Conservation (phyloP, 2,329 filamentous ascomycete species). For the Cercospora sp. region DNA sequence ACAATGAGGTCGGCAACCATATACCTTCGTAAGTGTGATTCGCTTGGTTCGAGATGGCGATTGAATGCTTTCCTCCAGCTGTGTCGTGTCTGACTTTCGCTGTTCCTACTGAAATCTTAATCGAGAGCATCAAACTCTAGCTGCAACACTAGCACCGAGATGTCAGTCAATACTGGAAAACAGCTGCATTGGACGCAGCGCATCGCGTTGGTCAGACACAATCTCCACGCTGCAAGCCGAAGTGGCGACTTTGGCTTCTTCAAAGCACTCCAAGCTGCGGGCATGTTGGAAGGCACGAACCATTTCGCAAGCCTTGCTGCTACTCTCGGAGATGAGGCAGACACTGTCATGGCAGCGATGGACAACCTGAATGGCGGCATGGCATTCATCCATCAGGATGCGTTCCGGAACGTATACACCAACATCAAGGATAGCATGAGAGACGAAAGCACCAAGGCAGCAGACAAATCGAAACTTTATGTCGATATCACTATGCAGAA, state of each 20-base stretch:
- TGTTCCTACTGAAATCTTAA: constrained; percentile 1
- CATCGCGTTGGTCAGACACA: constrained; percentile 48
- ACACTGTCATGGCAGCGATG: constrained; percentile 46
- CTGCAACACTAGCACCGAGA: constrained; percentile 5
- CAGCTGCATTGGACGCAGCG: constrained; percentile 50
- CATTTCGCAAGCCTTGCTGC: constrained; percentile 47
- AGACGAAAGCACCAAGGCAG: constrained; percentile 35
- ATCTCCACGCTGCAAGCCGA: constrained; percentile 46
- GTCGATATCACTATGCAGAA: constrained; percentile 49
- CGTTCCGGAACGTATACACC: constrained; percentile 50
- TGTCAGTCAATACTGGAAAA: constrained; percentile 33
- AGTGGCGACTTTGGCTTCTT: constrained; percentile 51
- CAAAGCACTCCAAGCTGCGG: constrained; percentile 48
- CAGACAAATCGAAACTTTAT: constrained; percentile 40
- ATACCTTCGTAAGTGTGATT: constrained; percentile 20
- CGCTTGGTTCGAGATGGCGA: constrained; percentile 12
- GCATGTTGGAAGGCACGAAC: constrained; percentile 48
- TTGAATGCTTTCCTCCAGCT: constrained; percentile 4
- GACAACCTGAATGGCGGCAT: constrained; percentile 50
- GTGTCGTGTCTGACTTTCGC: constrained; percentile 11
- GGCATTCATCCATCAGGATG: constrained; percentile 50
- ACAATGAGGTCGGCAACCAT: constrained; percentile 27
- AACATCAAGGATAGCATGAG: constrained; percentile 41
- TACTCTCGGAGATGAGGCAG: constrained; percentile 46
- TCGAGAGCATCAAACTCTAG: neutral